Conservation (phyloP, 2,329 filamentous ascomycete species). For the Shiraia bambusicola region DNA sequence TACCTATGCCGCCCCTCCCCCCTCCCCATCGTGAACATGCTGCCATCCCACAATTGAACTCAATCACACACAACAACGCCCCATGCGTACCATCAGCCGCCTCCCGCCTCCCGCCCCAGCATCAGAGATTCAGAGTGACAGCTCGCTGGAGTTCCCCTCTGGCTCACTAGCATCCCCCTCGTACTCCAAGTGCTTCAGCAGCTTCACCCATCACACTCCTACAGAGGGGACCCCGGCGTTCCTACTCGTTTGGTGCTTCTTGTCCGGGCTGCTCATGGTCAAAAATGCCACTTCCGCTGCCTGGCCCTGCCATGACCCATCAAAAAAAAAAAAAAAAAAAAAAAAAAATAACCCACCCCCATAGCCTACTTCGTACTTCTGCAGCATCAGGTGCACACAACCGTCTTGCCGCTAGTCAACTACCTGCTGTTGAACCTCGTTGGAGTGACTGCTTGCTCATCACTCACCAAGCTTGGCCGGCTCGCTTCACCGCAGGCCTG, state of each 20-base stretch:
- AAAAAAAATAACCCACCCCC: too few relatives aligned
- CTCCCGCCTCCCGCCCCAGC: too few relatives aligned
- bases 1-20: too few relatives aligned
- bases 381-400: slow-evolving; percentile 12
- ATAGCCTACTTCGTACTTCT: too few relatives aligned
- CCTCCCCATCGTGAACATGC: too few relatives aligned
- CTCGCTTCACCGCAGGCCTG: slow-evolving; percentile 11
- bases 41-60: too few relatives aligned
- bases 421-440: slow-evolving; percentile 19
- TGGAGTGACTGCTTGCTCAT: slow-evolving; percentile 18
- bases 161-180: not conserved
- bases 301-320: not conserved
- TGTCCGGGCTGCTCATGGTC: slow-evolving; percentile 5
- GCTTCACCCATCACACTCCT: slow-evolving; percentile 5
- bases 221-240: slow-evolving; percentile 4
- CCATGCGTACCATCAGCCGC: too few relatives aligned
- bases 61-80: too few relatives aligned
- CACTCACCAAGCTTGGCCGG: slow-evolving; percentile 7
- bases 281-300: slow-evolving; percentile 11
- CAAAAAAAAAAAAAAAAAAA: too few relatives aligned
- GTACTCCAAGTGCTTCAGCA: slow-evolving; percentile 2
- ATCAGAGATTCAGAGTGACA: not conserved
- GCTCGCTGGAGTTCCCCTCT: not conserved
- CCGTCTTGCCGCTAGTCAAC: slow-evolving; percentile 14
- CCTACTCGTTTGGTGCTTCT: slow-evolving; percentile 7